phyloP scores from a whole-genome alignment of 228 moss, liverwort and hornwort genomes.

The Sphagnum magellanicum region DNA sequence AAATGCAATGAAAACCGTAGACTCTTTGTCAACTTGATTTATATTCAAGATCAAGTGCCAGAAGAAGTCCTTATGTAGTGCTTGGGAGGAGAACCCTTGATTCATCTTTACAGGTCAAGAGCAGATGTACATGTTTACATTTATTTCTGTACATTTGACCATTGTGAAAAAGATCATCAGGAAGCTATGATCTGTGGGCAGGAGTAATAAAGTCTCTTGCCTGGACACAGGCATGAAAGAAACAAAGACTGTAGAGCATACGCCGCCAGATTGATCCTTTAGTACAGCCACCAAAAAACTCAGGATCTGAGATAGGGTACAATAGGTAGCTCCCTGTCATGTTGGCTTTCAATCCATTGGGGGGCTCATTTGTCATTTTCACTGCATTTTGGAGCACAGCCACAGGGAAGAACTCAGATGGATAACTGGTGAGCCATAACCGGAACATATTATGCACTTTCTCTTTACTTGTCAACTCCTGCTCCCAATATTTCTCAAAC shows the following conservation, averaged over 20 bases:
- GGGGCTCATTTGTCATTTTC: slow-evolving; percentile 87
- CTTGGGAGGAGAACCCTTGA: too few species aligned
- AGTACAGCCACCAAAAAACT: slow-evolving; percentile 53
- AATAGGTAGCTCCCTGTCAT: slow-evolving; percentile 70
- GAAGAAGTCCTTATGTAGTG: too few species aligned
- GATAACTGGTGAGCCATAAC: slow-evolving; percentile 81
- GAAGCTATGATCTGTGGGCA: too few species aligned
- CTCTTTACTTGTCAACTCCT: slow-evolving; percentile 55
- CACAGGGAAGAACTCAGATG: slow-evolving; percentile 64
- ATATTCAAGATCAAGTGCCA: too few species aligned
- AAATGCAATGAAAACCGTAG: too few species aligned
- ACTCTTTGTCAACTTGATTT: too few species aligned
- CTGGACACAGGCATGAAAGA: slow-evolving; percentile 86
- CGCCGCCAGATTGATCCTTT: slow-evolving; percentile 62
- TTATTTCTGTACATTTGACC: too few species aligned
- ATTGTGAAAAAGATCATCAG: too few species aligned
- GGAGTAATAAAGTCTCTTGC: slow-evolving; percentile 1
- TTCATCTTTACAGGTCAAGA: too few species aligned
- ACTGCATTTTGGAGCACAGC: slow-evolving; percentile 69
- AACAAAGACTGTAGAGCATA: slow-evolving; percentile 76
- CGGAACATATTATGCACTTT: slow-evolving; percentile 55
- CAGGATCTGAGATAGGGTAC: slow-evolving; percentile 66
- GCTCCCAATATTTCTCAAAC: slow-evolving; percentile 85
- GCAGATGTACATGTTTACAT: too few species aligned
- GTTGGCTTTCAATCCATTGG: slow-evolving; percentile 71